Conservation (phyloP, 352 stramenopile species). For the Phytophthora pluvialis region DNA sequence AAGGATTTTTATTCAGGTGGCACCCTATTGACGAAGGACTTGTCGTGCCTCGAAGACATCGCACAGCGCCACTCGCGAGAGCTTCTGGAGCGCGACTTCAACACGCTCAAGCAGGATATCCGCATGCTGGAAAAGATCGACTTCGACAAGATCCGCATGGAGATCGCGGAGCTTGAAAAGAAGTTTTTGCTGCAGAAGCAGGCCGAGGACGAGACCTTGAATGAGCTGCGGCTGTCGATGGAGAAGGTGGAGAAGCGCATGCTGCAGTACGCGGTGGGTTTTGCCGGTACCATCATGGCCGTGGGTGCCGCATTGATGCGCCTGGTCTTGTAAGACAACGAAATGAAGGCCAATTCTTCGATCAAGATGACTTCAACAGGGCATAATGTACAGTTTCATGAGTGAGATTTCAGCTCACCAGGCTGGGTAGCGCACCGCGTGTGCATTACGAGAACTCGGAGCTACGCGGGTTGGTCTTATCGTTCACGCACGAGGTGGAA, state of each 20-base stretch:
- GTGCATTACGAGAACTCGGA: slow-evolving; percentile 48
- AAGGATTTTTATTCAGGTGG: neutral
- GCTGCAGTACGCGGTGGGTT: slow-evolving; percentile 88
- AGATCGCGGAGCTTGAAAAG: slow-evolving; percentile 88
- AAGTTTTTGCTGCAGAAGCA: slow-evolving; percentile 92
- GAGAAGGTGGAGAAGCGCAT: slow-evolving; percentile 91
- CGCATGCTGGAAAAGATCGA: slow-evolving; percentile 92
- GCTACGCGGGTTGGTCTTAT: slow-evolving; percentile 51
- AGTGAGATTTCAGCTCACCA: no score
- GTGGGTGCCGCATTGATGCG: slow-evolving; percentile 79
- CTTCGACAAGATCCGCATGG: slow-evolving; percentile 90
- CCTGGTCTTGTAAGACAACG: slow-evolving; percentile 64
- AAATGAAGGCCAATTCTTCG: slow-evolving; percentile 1
- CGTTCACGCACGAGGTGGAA: slow-evolving; percentile 69
- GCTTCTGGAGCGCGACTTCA: slow-evolving; percentile 89
- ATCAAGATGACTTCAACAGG: neutral
- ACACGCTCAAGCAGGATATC: slow-evolving; percentile 91
- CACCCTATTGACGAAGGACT: slow-evolving; percentile 1
- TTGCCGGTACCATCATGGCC: slow-evolving; percentile 88
- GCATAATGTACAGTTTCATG: neutral
- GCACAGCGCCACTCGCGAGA: slow-evolving; percentile 89
- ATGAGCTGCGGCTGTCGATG: slow-evolving; percentile 87
- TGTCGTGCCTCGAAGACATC: slow-evolving; percentile 58
- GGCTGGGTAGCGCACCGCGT: neutral
- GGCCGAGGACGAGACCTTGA: slow-evolving; percentile 87